Conservation (phyloP, 1,284 basidiomycete genomes). For the Porogramme epimiltina region DNA sequence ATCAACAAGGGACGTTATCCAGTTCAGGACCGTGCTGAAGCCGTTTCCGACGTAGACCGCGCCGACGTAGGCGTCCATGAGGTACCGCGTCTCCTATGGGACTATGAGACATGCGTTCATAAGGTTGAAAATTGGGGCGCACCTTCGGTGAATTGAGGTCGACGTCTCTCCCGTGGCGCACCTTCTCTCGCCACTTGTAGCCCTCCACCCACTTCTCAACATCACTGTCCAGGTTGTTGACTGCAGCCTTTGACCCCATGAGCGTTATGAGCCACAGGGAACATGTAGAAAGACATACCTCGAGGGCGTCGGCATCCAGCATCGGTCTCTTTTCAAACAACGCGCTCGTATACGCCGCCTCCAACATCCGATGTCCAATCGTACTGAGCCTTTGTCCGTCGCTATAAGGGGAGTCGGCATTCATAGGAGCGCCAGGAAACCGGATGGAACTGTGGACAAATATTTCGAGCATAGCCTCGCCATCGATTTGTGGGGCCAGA, state of each 20-base stretch:
- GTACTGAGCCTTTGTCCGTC: conserved; percentile 61
- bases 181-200: conserved; percentile 58
- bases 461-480: conserved; percentile 61
- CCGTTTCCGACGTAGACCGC: conserved; percentile 63
- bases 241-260: conserved; percentile 30
- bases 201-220: conserved; percentile 58
- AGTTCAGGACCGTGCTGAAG: conserved; percentile 49
- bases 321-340: conserved; percentile 60
- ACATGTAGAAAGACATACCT: conserved; percentile 37
- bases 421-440: conserved; percentile 40
- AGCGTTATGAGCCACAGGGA: background rate
- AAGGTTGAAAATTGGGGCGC: conserved; percentile 20
- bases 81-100: conserved; percentile 52
- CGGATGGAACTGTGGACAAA: conserved; percentile 69
- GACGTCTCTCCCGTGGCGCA: conserved; percentile 52
- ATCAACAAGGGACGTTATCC: conserved; percentile 47
- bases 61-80: conserved; percentile 71
- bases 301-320: conserved; percentile 48
- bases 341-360: conserved; percentile 48
- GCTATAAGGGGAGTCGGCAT: conserved; percentile 43
- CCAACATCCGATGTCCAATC: conserved; percentile 55
- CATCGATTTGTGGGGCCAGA: conserved; percentile 44
- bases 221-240: conserved; percentile 39
- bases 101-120: conserved; percentile 7
- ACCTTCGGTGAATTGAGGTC: conserved; percentile 52